Conservation (phyloP, 768 basidiomycete genomes). For the Hygrocybe coccinea region DNA sequence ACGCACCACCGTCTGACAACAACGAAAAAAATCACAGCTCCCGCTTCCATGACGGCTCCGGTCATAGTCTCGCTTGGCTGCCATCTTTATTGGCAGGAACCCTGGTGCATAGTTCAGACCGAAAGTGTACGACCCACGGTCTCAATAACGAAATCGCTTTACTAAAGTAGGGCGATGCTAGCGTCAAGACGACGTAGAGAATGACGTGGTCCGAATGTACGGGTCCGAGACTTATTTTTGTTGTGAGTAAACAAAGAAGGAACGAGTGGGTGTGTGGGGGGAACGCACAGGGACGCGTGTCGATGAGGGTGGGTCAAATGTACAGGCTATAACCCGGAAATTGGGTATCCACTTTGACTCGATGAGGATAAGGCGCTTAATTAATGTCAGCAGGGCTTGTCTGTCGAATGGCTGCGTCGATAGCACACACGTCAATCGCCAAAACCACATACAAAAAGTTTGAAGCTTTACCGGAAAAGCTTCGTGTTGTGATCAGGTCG, state of each 20-base stretch:
- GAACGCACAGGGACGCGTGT: slow-evolving; percentile 42
- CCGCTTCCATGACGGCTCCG: slow-evolving; percentile 65
- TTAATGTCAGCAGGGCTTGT: slow-evolving; percentile 60
- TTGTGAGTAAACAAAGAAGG: slow-evolving; percentile 36
- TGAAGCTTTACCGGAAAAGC: too few relatives aligned
- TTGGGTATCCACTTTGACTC: slow-evolving; percentile 85
- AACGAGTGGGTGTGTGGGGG: background rate
- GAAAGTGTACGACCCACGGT: slow-evolving; percentile 71
- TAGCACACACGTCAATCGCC: background rate
- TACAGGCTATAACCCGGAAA: slow-evolving; percentile 76
- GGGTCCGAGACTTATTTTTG: slow-evolving; percentile 47
- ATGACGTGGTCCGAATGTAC: slow-evolving; percentile 66
- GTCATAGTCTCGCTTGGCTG: slow-evolving; percentile 62
- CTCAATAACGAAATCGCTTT: slow-evolving; percentile 27
- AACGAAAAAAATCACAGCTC: slow-evolving; percentile 80
- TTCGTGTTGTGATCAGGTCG: slow-evolving; percentile 81
- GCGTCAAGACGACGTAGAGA: slow-evolving; percentile 70
- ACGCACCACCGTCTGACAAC: slow-evolving; percentile 57
- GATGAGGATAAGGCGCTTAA: slow-evolving; percentile 64
- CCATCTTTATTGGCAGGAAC: slow-evolving; percentile 61
- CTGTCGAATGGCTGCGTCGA: slow-evolving; percentile 60
- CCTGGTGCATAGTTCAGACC: slow-evolving; percentile 62
- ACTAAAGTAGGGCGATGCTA: slow-evolving; percentile 73
- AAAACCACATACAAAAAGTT: too few relatives aligned
- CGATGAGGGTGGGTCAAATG: slow-evolving; percentile 75